Evolutionary conservation across 75 land plant genomes (phyloP).

Genomic region (Ceratopteris richardii): DNA sequence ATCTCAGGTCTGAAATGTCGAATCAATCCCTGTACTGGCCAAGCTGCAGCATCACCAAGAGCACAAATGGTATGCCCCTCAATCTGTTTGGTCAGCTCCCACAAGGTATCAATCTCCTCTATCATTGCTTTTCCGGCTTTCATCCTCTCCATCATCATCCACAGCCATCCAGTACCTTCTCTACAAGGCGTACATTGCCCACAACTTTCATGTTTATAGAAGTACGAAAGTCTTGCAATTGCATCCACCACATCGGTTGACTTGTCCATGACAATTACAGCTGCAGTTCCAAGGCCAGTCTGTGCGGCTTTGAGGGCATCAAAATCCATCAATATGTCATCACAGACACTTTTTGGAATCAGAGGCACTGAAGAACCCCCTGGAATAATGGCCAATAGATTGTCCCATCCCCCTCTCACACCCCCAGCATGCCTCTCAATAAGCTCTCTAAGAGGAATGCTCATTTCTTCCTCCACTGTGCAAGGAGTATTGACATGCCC

Average conservation of each 20-base stretch:
- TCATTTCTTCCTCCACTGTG: slow-evolving; percentile 97
- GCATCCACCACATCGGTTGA: slow-evolving; percentile 93
- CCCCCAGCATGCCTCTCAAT: slow-evolving; percentile 93
- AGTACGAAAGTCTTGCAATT: slow-evolving; percentile 80
- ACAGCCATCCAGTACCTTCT: slow-evolving; percentile 86
- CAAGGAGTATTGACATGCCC: slow-evolving; percentile 95
- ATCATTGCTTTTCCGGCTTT: slow-evolving; percentile 80
- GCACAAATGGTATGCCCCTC: slow-evolving; percentile 96
- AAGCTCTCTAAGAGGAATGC: slow-evolving; percentile 80
- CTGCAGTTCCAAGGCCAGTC: slow-evolving; percentile 84
- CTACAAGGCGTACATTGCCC: slow-evolving; percentile 93
- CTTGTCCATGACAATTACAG: slow-evolving; percentile 92
- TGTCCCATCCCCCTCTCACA: slow-evolving; percentile 97
- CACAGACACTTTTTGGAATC: slow-evolving; percentile 68
- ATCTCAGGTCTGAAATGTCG: slow-evolving; percentile 85
- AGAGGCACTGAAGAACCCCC: slow-evolving; percentile 92
- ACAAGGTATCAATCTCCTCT: slow-evolving; percentile 90
- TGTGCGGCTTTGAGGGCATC: slow-evolving; percentile 90
- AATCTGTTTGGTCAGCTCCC: slow-evolving; percentile 85
- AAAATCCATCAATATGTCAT: slow-evolving; percentile 90
- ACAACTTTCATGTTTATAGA: slow-evolving; percentile 93
- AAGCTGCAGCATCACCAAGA: slow-evolving; percentile 89
- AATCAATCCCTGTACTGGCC: slow-evolving; percentile 94
- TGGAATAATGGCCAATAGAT: slow-evolving; percentile 79
- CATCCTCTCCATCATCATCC: slow-evolving; percentile 94